Evolutionary conservation across 345 rosid species (phyloP).

Genomic region (Populus tremula): DNA sequence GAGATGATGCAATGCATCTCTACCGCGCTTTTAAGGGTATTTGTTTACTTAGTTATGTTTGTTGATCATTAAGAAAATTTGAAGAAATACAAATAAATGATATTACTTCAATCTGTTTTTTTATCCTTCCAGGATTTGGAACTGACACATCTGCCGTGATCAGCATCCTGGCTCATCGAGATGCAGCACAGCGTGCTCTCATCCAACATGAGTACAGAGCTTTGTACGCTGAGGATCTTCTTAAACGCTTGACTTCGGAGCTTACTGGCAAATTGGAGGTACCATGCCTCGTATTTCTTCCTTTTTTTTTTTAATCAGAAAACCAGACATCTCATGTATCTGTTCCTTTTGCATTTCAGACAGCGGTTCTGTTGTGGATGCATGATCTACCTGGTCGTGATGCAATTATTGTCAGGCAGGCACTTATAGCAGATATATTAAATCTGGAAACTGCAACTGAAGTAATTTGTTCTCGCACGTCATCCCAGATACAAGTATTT

Average conservation of each 20-base stretch:
- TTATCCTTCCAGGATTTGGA: conserved; percentile 45
- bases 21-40: conserved; percentile 65
- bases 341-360: conserved; percentile 31
- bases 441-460: conserved; percentile 47
- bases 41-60: neutral
- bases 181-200: conserved; percentile 49
- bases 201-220: conserved; percentile 55
- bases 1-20: conserved; percentile 58
- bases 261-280: conserved; percentile 65
- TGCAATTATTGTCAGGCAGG: conserved; percentile 46
- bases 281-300: neutral
- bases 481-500: conserved; percentile 58
- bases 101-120: neutral
- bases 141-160: conserved; percentile 52
- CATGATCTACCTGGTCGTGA: conserved; percentile 63
- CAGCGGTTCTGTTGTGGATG: conserved; percentile 64
- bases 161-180: conserved; percentile 63
- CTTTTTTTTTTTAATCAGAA: neutral
- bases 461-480: conserved; percentile 63
- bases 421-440: neutral
- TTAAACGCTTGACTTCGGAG: conserved; percentile 53
- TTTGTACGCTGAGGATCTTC: conserved; percentile 44
- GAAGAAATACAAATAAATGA: too few relatives aligned
- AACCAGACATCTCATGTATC: neutral
- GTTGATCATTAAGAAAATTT: too few relatives aligned